Evolutionary conservation across 78 protist species (phyloP).

Genomic region (Dictyostelium intermedium): DNA sequence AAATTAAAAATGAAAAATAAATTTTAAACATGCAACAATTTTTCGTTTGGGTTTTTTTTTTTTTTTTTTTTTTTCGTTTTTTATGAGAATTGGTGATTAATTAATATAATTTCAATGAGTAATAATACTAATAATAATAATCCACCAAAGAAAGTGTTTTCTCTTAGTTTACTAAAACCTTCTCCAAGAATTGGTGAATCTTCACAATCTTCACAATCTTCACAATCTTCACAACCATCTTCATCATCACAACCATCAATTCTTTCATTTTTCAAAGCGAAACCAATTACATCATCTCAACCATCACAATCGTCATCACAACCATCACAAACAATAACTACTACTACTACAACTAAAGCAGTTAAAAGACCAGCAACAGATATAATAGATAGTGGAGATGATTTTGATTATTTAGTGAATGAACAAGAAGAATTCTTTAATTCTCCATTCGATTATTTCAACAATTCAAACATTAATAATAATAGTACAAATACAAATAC

Average conservation of each 20-base stretch:
- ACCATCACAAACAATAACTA: not conserved
- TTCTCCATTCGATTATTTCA: not conserved
- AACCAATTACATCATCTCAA: not conserved
- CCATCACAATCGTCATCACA: not conserved
- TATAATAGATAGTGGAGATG: not conserved
- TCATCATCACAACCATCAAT: not conserved
- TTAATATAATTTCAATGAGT: not conserved
- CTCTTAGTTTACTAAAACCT: not conserved
- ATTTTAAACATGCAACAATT: no score
- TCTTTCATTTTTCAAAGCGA: not conserved
- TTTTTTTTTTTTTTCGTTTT: no score
- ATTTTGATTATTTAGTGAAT: not conserved
- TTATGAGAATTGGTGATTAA: not conserved
- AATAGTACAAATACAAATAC: not conserved
- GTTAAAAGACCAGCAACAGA: not conserved
- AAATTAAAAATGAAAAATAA: no score
- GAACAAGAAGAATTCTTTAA: not conserved
- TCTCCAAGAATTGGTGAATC: not conserved
- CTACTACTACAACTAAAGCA: not conserved
- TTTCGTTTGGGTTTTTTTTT: no score
- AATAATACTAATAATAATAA: no score
- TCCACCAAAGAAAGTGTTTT: not conserved
- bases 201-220: not conserved
- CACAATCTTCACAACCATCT: constrained; percentile 4
- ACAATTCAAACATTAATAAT: not conserved